phyloP scores from a whole-genome alignment of 2,329 filamentous ascomycete genomes.

The Cladosporium sp. region DNA sequence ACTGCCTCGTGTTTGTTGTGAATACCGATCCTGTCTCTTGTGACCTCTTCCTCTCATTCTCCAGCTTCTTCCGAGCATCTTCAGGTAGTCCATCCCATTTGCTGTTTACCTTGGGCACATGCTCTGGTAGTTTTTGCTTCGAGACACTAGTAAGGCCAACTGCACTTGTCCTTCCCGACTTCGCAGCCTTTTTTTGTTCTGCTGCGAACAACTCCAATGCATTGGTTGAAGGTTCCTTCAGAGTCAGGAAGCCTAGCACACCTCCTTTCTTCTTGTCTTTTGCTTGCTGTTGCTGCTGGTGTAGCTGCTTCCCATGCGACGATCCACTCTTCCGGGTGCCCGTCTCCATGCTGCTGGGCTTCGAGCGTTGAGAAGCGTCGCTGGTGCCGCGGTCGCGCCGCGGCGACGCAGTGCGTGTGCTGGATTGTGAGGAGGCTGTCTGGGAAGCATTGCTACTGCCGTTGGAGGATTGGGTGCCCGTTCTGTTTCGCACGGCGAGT shows the following conservation, averaged over 20 bases:
- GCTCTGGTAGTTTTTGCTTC: slow-evolving; percentile 48
- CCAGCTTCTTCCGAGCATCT: slow-evolving; percentile 22
- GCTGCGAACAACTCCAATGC: slow-evolving; percentile 50
- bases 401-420: neutral
- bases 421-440: slow-evolving; percentile 2
- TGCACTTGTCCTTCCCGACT: slow-evolving; percentile 26
- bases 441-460: slow-evolving; percentile 13
- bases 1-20: slow-evolving; percentile 4
- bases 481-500: slow-evolving; percentile 27
- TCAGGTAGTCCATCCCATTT: slow-evolving; percentile 56
- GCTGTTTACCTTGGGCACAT: slow-evolving; percentile 54
- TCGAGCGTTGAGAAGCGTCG: slow-evolving; percentile 12
- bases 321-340: neutral
- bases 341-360: slow-evolving; percentile 8
- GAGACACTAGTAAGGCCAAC: slow-evolving; percentile 42
- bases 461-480: neutral
- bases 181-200: slow-evolving; percentile 41
- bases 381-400: slow-evolving; percentile 8
- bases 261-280: slow-evolving; percentile 38
- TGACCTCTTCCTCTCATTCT: slow-evolving; percentile 2
- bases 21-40: neutral
- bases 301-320: slow-evolving; percentile 7
- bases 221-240: slow-evolving; percentile 51
- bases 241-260: slow-evolving; percentile 47
- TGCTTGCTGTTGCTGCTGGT: slow-evolving; percentile 16